Evolutionary conservation across 2,329 filamentous ascomycete genomes (phyloP), one percentile per base, ranked within the genome.

Genomic region (Knoxdaviesia proteae): DNA sequence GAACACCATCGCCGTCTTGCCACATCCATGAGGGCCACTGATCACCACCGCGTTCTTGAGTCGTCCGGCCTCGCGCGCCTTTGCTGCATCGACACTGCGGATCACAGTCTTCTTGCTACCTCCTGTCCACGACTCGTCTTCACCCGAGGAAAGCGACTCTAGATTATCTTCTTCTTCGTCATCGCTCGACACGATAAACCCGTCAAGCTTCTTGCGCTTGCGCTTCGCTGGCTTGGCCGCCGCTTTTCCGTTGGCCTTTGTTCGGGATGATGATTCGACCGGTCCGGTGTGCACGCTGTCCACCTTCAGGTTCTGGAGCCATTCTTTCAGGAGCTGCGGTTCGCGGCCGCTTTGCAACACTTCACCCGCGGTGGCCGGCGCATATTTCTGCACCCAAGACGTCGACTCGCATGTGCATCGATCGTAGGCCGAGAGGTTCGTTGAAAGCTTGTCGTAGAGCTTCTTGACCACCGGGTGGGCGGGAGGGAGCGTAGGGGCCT

Each of bases 1-100:
- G 57, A 92, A 87, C 0, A 94, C 80, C 1, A 86, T 77, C 5
- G 92, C 87, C 8, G 87, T 93, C 61, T 98, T 98, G 3, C 90
- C 92, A 54, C 80, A 88, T 0, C 90, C 90, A 49, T 82, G 69
- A 3, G 88, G 84, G 0, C 90, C 90, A 52, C 84, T 94, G 33
- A 98, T 66, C 6, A 98, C 63, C n/a, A 94, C 72, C 0, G 79
- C 73, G 58, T 94, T 94, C 41, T 69, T 68, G 33, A 79, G 55
- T 40, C 70, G 72, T 6, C 58, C 53, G 8, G 57, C 52, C 6
- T 66, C 63, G 45, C 64, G 70, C 31, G 54, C 50, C 43, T 57
- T 63, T 37, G 51, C 48, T 3, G 51, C 49, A 42, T 60, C 55
- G 5, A 58, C 61, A 47, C 56, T 61, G 44, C 65, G 64, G 36